Evolutionary conservation across 192 early-diverging fungal genomes (phyloP).

Genomic region (Coemansia sp.): DNA sequence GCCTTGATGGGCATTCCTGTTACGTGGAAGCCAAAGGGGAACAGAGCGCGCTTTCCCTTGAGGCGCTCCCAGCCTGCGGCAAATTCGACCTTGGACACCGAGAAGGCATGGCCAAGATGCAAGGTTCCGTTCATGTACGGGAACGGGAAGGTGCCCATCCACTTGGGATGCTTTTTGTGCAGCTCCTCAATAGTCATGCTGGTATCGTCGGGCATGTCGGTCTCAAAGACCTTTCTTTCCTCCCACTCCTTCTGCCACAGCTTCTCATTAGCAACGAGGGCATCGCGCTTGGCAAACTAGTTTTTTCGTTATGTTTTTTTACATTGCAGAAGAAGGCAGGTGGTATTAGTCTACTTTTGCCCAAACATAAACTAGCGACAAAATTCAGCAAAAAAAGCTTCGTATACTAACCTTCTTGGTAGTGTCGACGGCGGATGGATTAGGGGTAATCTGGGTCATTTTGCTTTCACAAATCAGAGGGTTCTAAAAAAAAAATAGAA

Average conservation of each 20-base stretch:
- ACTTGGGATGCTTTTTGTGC: conserved; percentile 81
- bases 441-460: not conserved
- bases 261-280: conserved; percentile 73
- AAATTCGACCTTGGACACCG: conserved; percentile 95
- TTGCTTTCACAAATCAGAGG: not conserved
- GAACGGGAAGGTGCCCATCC: conserved; percentile 92
- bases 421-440: not conserved
- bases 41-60: conserved; percentile 88
- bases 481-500: not conserved
- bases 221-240: conserved; percentile 74
- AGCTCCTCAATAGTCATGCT: conserved; percentile 58
- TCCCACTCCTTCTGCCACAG: conserved; percentile 83
- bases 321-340: not conserved
- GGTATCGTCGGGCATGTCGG: conserved; percentile 73
- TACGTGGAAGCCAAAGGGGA: conserved; percentile 97
- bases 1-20: conserved; percentile 99
- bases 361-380: not conserved
- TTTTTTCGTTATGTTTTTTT: not conserved
- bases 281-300: conserved; percentile 77
- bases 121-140: conserved; percentile 96
- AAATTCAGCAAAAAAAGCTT: not conserved
- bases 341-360: not conserved
- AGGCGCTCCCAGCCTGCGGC: conserved; percentile 92
- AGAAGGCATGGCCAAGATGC: conserved; percentile 97
- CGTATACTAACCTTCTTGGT: conserved; percentile 2